Evolutionary conservation across 2,329 filamentous ascomycete species (phyloP), one percentile per base, ranked within the genome.

Genomic region (Botrytis tulipae): DNA sequence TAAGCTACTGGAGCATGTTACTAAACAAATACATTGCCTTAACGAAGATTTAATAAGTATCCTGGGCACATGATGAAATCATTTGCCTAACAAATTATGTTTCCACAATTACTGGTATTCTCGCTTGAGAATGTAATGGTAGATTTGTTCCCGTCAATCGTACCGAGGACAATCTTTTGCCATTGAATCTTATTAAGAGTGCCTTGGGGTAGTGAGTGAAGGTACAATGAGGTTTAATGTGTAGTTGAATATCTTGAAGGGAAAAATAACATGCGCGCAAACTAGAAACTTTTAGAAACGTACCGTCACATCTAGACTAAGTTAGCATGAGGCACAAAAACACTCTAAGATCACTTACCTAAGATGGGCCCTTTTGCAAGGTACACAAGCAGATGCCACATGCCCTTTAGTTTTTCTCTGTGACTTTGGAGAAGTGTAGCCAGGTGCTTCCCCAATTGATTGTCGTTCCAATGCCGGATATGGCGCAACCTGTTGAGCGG

Each of bases 281-380:
- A 37, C 32, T 12, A 40, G 12, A 68, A 68, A 25, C 3, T 4
- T 54, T 25, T 35, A 61, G 22, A 78, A 82, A 89, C 89, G 80
- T 91, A 91, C 89, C 87, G 80, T 91, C 89, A 81, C 89, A 91
- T 82, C 89, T 90, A 76, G 68, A 75, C 75, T 44, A 72, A 62
- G 80, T 85, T 80, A 85, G 82, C 74, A 67, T 72, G 42, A 65
- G 35, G 51, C 71, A 48, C 54, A 60, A 32, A 59, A 68, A 74
- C 54, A 73, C 72, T 51, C 35, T 71, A 51, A 69, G 60, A 61
- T 40, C 44, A 76, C 76, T 76, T 75, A 90, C 88, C 89, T 86
- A 76, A 96, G 86, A 87, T 96, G 93, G 54, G 93, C 93, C 82
- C 90, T 90, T 81, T 95, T 95, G 84, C 93, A 96, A 74, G 94